A percentile compares a stretch with the other conserved stretches of the same genome.
These are phyloP conservation scores for Aureobasidium pullulans DNA, from an alignment of 2,329 filamentous ascomycete genomes.

Conservation along the genomic window DNA sequence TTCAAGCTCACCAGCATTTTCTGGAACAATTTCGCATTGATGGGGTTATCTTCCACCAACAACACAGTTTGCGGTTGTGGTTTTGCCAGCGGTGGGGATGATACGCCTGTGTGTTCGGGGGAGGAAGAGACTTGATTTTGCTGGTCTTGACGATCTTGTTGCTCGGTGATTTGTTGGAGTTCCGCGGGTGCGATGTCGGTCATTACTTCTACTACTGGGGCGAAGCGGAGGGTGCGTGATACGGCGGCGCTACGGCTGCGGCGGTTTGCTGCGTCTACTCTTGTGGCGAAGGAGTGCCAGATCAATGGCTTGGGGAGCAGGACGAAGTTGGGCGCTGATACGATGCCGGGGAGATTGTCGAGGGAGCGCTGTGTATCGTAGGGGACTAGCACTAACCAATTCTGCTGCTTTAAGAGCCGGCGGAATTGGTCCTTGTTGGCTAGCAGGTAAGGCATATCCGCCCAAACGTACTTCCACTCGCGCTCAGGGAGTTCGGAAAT, in stretches of 20 bases:
- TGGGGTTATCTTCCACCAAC: slow-evolving; percentile 16
- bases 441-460: slow-evolving; percentile 5
- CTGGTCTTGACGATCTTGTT: neutral
- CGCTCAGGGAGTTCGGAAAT: neutral
- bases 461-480: slow-evolving; percentile 12
- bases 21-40: slow-evolving; percentile 14
- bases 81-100: neutral
- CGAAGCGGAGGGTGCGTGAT: slow-evolving; percentile 9
- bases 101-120: neutral
- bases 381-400: slow-evolving; percentile 10
- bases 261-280: neutral
- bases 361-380: slow-evolving; percentile 9
- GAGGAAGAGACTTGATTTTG: neutral
- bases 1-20: slow-evolving; percentile 13
- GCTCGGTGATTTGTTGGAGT: neutral
- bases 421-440: slow-evolving; percentile 10
- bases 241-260: neutral
- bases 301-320: slow-evolving; percentile 7
- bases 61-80: slow-evolving; percentile 4
- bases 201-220: slow-evolving; percentile 7
- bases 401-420: neutral
- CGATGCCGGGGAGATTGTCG: slow-evolving; percentile 6
- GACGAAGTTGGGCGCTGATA: neutral
- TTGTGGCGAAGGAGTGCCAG: slow-evolving; percentile 11
- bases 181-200: neutral